phyloP scores from a whole-genome alignment of 148 eudicot genomes.

The Rhododendron williamsianum region DNA sequence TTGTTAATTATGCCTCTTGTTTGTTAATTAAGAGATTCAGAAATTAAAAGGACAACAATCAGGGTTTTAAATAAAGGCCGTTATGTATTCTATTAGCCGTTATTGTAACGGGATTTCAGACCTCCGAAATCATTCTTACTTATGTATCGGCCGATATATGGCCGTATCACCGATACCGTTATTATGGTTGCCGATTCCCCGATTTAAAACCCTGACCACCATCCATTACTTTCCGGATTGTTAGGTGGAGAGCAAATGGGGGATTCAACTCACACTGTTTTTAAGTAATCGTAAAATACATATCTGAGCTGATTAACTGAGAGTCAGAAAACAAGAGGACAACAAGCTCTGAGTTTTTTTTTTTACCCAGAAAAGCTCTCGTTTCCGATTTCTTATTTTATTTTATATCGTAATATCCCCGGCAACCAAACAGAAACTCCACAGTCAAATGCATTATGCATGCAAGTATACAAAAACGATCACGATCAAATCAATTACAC shows the following conservation, averaged over 20 bases:
- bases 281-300: background rate
- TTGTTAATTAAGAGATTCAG: background rate
- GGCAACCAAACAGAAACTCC: conserved; percentile 6
- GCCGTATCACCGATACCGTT: background rate
- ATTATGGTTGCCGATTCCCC: background rate
- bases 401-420: background rate
- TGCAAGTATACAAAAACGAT: background rate
- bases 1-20: background rate
- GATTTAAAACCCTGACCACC: background rate
- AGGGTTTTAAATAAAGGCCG: background rate
- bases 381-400: background rate
- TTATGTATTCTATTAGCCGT: background rate
- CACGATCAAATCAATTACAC: background rate
- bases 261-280: background rate
- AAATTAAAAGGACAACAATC: background rate
- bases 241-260: background rate
- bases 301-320: background rate
- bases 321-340: background rate
- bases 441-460: background rate
- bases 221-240: background rate
- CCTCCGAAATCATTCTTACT: background rate
- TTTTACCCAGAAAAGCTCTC: no score
- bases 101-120: background rate
- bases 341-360: background rate
- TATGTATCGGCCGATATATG: background rate